Base-by-base conservation (phyloP, 2,329 filamentous ascomycete species). In the Fusarium sp. region DNA sequence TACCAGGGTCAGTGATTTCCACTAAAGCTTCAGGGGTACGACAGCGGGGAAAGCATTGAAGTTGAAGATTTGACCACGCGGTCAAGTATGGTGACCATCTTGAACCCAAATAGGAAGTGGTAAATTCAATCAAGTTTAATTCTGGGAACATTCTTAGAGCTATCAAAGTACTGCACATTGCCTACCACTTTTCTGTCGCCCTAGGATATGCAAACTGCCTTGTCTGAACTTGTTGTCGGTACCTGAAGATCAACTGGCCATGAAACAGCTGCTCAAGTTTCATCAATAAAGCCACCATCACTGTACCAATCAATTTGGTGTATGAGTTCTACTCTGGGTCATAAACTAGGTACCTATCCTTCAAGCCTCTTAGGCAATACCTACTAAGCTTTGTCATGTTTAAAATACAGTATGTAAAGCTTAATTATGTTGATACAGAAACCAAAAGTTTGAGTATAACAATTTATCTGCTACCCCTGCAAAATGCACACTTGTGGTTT, bases 1-100 rank as follows among this genome's bases (percentile, higher is more conserved):
- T 67, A 69, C 66, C 52, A 62, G 64, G 67, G 52, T 65, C 7
- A 53, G 18, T 57, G 63, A 63, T 56, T 58, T 59, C 64, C 67
- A 52, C 67, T 50, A 59, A 61, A 36, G 37, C 50, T 46, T 58
- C 58, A 65, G 57, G 65, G 67, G 64, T 72, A 62, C 49, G 56
- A 64, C 69, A 64, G 71, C 71, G 71, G 71, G 72, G 72, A 68
- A 73, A 57, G 51, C 44, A 54, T 65, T 34, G 41, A 59, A 65
- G 61, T 51, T 65, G 36, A 54, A 65, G 30, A 53, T 18, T 49
- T 60, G 60, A 59, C 45, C 61, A 59, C 62, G 53, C 46, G 61
- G 62, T 60, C 46, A 65, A 40, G 8, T n/a, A 37, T 23, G 44
- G 37, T 10, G 16, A 45, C 36, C 13, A 18, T 16, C 18, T 28